Evolutionary conservation across 2,329 filamentous ascomycete species (phyloP).

Genomic region (Coniochaeta ligniaria): DNA sequence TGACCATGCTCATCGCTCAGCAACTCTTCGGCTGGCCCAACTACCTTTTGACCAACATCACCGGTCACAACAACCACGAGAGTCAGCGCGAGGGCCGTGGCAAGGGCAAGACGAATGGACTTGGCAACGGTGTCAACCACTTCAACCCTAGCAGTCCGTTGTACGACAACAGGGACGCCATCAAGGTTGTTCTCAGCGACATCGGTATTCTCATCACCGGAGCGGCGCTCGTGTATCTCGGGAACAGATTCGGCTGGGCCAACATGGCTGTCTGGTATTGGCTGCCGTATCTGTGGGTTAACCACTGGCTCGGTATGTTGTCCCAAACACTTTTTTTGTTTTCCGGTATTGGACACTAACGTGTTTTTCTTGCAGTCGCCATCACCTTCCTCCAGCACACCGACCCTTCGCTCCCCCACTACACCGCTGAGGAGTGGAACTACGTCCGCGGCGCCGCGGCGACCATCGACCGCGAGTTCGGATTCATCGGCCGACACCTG

Average conservation of each 20-base stretch:
- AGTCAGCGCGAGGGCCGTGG: constrained; percentile 89
- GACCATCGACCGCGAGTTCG: constrained; percentile 95
- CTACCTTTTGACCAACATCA: constrained; percentile 88
- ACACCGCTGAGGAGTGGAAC: constrained; percentile 80
- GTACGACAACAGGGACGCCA: constrained; percentile 85
- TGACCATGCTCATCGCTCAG: constrained; percentile 67
- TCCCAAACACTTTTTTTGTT: background rate
- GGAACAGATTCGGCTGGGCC: constrained; percentile 70
- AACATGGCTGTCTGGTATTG: constrained; percentile 96
- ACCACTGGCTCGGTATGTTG: constrained; percentile 92
- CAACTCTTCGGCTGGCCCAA: constrained; percentile 90
- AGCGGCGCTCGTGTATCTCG: constrained; percentile 58
- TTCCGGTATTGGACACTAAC: background rate
- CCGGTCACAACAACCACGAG: constrained; percentile 92
- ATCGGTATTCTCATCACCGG: constrained; percentile 64
- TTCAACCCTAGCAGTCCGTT: constrained; percentile 83
- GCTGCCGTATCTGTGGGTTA: constrained; percentile 92
- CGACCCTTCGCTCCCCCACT: constrained; percentile 89
- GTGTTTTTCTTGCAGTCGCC: constrained; percentile 32
- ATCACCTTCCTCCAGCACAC: constrained; percentile 98
- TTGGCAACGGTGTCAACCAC: constrained; percentile 81
- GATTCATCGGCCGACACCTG: constrained; percentile 84
- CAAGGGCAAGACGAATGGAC: constrained; percentile 83
- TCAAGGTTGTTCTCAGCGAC: constrained; percentile 81
- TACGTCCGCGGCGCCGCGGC: constrained; percentile 89